Base-by-base conservation (phyloP, 805 yeast genomes). In the Metschnikowia shivogae region DNA sequence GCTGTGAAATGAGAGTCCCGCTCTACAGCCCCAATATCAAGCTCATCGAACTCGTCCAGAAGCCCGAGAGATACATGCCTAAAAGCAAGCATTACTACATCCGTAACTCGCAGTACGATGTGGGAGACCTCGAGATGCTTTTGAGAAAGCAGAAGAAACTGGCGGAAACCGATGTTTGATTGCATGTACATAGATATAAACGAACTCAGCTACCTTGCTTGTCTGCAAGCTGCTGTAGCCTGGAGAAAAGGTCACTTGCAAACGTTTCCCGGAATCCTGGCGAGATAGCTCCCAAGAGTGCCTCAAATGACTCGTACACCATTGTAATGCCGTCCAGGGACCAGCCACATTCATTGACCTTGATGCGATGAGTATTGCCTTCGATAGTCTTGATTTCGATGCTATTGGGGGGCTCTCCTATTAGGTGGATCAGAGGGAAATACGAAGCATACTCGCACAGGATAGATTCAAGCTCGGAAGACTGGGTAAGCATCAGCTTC, bases 41-140 rank as follows among this genome's bases (percentile, higher is more conserved):
- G 50, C 79, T 84, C 64, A 74, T 92, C 43, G 97, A 90, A 65
- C 64, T 89, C 33, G 65, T 92, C 50, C 77, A 86, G 65, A 83
- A 83, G 65, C 92, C 95, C 32, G 65, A 69, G 51, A 78, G 77
- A 59, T 82, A 88, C 65, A 80, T 85, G 73, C 59, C 71, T 10
- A 81, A 96, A 78, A 80, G 81, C 68, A 92, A 88, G 74, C 92
- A 89, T 57, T 90, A 84, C 75, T 93, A 88, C 68, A 85, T 93
- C 60, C 85, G 97, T 70, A 84, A 78, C 64, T 74, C 84, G 42
- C 82, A 80, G 60, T 68, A 82, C 63, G 95, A 87, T 64, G 59
- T 55, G 34, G 84, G 81, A 51, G 89, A 84, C 61, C 64, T 84
- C 48, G 86, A 81, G 57, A 64, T 55, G 6, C 60, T 61, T 47